Percentiles rank a stretch among this genome's conserved stretches.
These are phyloP conservation scores for Diutina scorzettiae DNA, from an alignment of 1,139 yeast genomes.

Conservation along the genomic window DNA sequence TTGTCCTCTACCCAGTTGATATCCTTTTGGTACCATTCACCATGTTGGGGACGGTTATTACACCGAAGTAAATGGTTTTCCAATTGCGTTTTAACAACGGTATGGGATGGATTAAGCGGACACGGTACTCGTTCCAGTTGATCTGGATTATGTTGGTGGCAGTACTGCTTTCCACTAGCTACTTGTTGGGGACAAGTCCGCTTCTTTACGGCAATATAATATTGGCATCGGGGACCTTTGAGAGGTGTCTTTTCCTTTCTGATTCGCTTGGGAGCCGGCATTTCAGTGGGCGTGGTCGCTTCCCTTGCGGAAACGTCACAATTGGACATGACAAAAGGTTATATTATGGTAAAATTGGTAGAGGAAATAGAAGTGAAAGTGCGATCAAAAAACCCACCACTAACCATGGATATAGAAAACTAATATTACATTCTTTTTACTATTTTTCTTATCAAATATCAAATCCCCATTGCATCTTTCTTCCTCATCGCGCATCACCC, in stretches of 20 bases:
- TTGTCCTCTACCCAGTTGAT: constrained; percentile 17
- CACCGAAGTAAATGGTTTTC: constrained; percentile 52
- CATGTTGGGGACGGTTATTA: constrained; percentile 28
- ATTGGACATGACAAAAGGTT: too few species aligned
- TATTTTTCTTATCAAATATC: too few species aligned
- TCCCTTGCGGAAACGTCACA: too few species aligned
- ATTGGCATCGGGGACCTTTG: constrained; percentile 28
- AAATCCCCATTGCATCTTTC: not conserved
- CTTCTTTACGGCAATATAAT: constrained; percentile 32
- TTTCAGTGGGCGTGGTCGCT: too few species aligned
- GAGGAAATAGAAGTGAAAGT: too few species aligned
- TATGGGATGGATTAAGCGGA: constrained; percentile 66
- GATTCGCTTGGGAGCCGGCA: constrained; percentile 8
- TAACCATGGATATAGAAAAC: too few species aligned
- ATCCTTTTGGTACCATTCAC: constrained; percentile 33
- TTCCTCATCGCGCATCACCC: not conserved
- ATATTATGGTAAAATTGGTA: too few species aligned
- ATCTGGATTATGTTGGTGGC: constrained; percentile 44
- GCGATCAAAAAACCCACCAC: too few species aligned
- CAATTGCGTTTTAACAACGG: constrained; percentile 52
- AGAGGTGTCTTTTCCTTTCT: constrained; percentile 8
- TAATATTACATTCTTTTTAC: too few species aligned
- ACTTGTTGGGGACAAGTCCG: constrained; percentile 54
- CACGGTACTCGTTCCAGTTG: constrained; percentile 48
- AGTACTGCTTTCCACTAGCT: constrained; percentile 34